Evolutionary conservation across 2,329 filamentous ascomycete genomes (phyloP).

Genomic region (Paecilomyces sp.): DNA sequence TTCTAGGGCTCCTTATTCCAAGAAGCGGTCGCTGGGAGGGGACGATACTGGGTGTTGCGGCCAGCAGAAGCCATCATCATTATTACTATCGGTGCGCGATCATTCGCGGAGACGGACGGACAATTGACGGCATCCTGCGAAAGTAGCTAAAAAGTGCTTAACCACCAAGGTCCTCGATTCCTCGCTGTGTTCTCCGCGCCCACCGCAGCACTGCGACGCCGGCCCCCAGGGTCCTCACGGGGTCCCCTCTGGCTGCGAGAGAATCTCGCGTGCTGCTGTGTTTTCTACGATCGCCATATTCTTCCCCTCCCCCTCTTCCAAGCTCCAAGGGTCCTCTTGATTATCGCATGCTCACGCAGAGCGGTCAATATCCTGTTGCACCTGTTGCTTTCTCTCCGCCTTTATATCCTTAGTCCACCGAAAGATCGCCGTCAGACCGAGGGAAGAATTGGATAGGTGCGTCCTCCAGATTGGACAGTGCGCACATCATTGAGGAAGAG

Average conservation of each 20-base stretch:
- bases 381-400: not conserved
- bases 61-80: not conserved
- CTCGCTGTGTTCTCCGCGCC: conserved; percentile 12
- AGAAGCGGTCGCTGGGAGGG: not conserved
- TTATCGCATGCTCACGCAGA: not conserved
- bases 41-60: not conserved
- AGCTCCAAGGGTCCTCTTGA: conserved; percentile 15
- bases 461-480: not conserved
- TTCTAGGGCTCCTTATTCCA: not conserved
- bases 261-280: not conserved
- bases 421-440: not conserved
- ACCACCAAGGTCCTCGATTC: conserved; percentile 27
- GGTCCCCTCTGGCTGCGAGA: not conserved
- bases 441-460: not conserved
- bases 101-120: not conserved
- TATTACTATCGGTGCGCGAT: not conserved
- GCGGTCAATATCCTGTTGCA: not conserved
- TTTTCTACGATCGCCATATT: not conserved
- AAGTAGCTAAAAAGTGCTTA: conserved; percentile 13
- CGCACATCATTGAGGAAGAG: not conserved
- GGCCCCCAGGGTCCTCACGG: conserved; percentile 2
- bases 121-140: not conserved
- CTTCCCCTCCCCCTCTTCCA: not conserved
- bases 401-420: not conserved
- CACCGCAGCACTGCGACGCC: not conserved